Base-by-base conservation (phyloP, 257 asterid genomes). In the Ophiorrhiza pumila region DNA sequence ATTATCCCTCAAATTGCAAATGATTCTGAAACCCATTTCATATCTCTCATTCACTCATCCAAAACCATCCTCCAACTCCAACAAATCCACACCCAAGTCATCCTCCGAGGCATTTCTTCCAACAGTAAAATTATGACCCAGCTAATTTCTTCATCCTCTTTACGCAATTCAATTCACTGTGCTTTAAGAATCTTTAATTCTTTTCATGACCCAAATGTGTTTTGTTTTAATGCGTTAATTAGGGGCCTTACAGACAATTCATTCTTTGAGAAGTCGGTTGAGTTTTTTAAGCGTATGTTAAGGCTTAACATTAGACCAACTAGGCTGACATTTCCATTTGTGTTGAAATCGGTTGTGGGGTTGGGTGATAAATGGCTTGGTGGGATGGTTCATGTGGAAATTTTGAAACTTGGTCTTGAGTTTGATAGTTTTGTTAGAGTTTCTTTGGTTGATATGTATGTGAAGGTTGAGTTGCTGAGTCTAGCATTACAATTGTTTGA, bases 391-490 rank as follows among this genome's bases (percentile, higher is more conserved):
- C 83, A 84, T 57, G 72, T 84, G 56, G 35, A 34, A n/a, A 23
- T 74, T 8, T 56, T 81, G 73, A 84, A 77, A 61, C 17, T 68
- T 71, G 88, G 88, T 32, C 74, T 84, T 55, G 84, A 81, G 72
- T 84, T 75, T 72, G 86, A 79, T 59, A 31, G 69, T 67, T 84
- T 84, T 66, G 86, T 84, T 43, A 79, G 88, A 60, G 83, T 84
- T 74, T 79, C 80, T 59, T 79, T 84, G 84, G 84, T 69, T 64
- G 86, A 84, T 46, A 39, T 75, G 86, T 84, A 81, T 74, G 83
- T 69, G 45, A 81, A 79, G 71, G 32, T 72, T 73, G 86, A 78
- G 61, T 61, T 60, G 31, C 63, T 77, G 47, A 53, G 42, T 45
- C 5, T 31, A 15, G 88, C 80, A 14, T 47, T 84, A 46, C 80